Evolutionary conservation across 1,284 basidiomycete species (phyloP), one percentile per base, ranked within the genome.

Genomic region (Puccinia triticina): DNA sequence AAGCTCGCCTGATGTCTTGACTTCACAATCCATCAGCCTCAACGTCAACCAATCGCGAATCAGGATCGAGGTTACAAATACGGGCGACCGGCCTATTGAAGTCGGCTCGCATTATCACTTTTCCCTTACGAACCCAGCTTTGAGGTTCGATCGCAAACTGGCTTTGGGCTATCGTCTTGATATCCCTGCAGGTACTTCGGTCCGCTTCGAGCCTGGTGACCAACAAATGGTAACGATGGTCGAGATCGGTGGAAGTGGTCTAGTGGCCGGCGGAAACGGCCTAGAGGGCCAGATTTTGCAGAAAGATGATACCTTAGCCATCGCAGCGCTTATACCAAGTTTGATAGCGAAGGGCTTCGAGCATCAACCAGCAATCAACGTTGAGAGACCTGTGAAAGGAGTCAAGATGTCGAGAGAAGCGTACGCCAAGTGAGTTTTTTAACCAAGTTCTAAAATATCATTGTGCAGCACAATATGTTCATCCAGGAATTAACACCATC

Each of bases 191-290:
- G 96, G 95, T 10, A 98, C 95, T 0, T 96, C 97, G 0, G 93
- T 98, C 7, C 92, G 97, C 26, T 99, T 99, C 86, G 97, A 99
- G 86, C 96, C 97, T 0, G 95, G 95, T 11, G 94, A 97, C 85
- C 87, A 88, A 40, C 95, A 94, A 88, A 92, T 92, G 0, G 93
- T 98, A 43, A 91, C 90, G 0, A 90, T 99, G 3, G 93, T 94
- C 81, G 88, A 91, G 32, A 93, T 97, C 64, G 92, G 91, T 18
- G 96, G 96, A 0, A 87, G 88, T 0, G 90, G 91, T 85, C 87
- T 91, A 67, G 91, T 96, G 67, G 90, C 91, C 1, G 95, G 96
- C 4, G 95, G 96, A 0, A 96, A 95, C 86, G 88, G 83, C 82
- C 26, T 87, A 89, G 57, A 89, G 87, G 7, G 90, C 90, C 2